These are phyloP conservation scores for Paraphaeosphaeria sporulosa DNA, from an alignment of 2,329 filamentous ascomycete genomes.

Conservation along the genomic window DNA sequence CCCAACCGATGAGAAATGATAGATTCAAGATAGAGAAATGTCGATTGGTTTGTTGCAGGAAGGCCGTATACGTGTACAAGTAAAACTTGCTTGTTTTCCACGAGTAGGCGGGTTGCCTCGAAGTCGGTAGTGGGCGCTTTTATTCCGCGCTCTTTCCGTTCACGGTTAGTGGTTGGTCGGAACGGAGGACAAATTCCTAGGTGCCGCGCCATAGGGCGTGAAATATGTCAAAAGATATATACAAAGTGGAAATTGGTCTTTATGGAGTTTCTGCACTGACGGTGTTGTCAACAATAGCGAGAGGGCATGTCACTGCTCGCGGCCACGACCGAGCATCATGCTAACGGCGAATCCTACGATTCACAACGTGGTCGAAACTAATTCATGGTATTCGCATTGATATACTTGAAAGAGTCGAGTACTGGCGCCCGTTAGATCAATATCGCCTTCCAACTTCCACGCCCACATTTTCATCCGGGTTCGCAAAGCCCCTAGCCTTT, in stretches of 20 bases:
- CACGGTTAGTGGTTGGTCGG: neutral
- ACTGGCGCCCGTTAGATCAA: slow-evolving; percentile 16
- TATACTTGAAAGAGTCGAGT: neutral
- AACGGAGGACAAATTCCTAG: neutral
- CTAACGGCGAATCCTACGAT: neutral
- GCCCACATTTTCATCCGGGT: slow-evolving; percentile 47
- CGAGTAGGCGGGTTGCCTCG: neutral
- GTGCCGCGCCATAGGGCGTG: neutral
- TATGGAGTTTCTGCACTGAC: neutral
- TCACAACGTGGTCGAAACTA: neutral
- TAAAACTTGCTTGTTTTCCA: neutral
- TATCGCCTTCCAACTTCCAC: slow-evolving; percentile 47
- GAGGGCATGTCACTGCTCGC: too few species aligned
- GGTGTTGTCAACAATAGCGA: neutral
- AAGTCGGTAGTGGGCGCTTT: slow-evolving; percentile 11
- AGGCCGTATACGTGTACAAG: neutral
- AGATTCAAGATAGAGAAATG: neutral
- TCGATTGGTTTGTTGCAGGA: neutral
- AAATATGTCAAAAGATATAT: neutral
- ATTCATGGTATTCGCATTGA: neutral
- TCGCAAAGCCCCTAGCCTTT: slow-evolving; percentile 46
- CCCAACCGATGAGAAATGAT: neutral
- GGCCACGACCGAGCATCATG: too few species aligned
- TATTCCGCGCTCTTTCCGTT: slow-evolving; percentile 5
- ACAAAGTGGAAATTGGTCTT: neutral